Conservation (phyloP, 495 filamentous ascomycete genomes). For the Aspergillus bertholletiae region DNA sequence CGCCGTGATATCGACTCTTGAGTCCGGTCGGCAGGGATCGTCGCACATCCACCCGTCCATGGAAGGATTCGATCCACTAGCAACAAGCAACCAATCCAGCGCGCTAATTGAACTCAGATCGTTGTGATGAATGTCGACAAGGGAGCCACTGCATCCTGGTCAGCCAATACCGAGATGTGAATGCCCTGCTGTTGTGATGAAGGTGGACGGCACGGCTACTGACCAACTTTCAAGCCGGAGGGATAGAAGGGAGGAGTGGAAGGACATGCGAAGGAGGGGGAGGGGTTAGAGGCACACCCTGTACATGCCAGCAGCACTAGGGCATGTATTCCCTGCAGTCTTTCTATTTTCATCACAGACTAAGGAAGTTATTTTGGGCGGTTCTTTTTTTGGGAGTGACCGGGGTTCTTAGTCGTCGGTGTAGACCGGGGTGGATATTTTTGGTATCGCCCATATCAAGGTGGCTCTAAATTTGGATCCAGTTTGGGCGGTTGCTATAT, state of each 20-base stretch:
- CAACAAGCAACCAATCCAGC: not conserved
- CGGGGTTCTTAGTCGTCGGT: not conserved
- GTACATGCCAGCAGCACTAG: not conserved
- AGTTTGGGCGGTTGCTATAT: not conserved
- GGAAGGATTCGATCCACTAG: not conserved
- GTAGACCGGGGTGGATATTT: slow-evolving; percentile 2
- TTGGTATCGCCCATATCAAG: not conserved
- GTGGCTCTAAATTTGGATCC: not conserved
- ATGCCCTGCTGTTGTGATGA: not conserved
- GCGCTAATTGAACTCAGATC: not conserved
- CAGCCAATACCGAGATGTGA: not conserved
- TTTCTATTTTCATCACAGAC: slow-evolving; percentile 10
- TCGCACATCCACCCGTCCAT: not conserved
- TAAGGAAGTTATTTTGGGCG: slow-evolving; percentile 10
- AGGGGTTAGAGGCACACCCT: too few relatives aligned
- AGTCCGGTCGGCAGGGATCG: slow-evolving; percentile 1
- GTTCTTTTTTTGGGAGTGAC: not conserved
- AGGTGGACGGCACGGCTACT: too few relatives aligned
- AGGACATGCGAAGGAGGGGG: not conserved
- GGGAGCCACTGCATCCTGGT: not conserved
- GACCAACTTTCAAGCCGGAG: not conserved
- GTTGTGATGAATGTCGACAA: not conserved
- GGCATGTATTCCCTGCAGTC: slow-evolving; percentile 3
- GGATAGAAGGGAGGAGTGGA: too few relatives aligned
- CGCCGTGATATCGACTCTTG: slow-evolving; percentile 14